A percentile compares a stretch with the other conserved stretches of the same genome.
These are phyloP conservation scores for Penicillium sp. DNA, from an alignment of 2,329 filamentous ascomycete genomes.

Conservation along the genomic window DNA sequence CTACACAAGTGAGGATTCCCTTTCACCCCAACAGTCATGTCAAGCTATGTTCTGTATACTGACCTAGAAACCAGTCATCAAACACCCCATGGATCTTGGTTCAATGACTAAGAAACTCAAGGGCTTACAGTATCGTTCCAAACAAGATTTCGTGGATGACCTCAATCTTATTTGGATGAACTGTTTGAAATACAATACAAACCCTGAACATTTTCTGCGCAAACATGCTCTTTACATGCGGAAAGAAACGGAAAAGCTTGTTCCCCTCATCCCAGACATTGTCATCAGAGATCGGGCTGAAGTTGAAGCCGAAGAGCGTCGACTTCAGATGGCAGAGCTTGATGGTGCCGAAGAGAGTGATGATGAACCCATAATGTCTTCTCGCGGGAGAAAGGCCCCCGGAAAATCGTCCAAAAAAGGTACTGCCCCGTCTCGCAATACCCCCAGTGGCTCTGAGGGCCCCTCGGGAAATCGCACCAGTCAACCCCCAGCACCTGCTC, in stretches of 20 bases:
- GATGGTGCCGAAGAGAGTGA: constrained; percentile 89
- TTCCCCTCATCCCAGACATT: constrained; percentile 91
- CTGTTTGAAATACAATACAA: constrained; percentile 92
- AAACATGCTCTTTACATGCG: constrained; percentile 96
- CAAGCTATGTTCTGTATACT: constrained; percentile 12
- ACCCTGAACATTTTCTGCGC: constrained; percentile 79
- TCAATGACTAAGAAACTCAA: constrained; percentile 98
- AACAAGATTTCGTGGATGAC: constrained; percentile 91
- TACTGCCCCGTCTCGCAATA: constrained; percentile 65
- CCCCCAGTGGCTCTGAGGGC: constrained; percentile 73
- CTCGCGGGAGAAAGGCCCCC: constrained; percentile 83
- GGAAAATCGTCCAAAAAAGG: constrained; percentile 70
- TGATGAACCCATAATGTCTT: constrained; percentile 98
- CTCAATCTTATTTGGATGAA: constrained; percentile 96
- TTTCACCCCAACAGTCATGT: neutral
- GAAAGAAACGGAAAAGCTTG: constrained; percentile 95
- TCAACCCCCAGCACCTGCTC: constrained; percentile 50
- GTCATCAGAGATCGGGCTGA: constrained; percentile 87
- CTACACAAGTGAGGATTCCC: constrained; percentile 69
- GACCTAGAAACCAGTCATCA: constrained; percentile 67
- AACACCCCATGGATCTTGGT: constrained; percentile 95
- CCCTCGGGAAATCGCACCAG: constrained; percentile 62
- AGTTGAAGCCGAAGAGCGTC: constrained; percentile 80
- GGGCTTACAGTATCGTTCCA: constrained; percentile 75
- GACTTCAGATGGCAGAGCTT: constrained; percentile 79